Evolutionary conservation across 495 filamentous ascomycete species (phyloP), one percentile per base, ranked within the genome.

Genomic region (Aspergillus sparsus): DNA sequence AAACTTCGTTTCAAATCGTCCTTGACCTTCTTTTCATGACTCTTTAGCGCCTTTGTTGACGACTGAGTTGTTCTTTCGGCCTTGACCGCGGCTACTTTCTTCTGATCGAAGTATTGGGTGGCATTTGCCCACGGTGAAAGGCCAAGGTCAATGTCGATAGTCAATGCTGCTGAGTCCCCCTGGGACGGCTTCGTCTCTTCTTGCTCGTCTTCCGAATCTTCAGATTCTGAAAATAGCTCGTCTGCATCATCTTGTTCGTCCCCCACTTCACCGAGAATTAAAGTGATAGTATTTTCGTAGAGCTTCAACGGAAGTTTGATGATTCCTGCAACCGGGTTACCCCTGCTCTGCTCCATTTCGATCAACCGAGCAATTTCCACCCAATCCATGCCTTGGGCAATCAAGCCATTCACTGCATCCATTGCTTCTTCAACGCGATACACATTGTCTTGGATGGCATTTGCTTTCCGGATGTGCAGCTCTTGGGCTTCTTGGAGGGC

Each of bases 341-440:
- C 79, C 56, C 86, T 79, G 53, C 75, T 81, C 66, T 95, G 88
- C 69, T 98, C 93, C 66, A 89, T 81, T 66, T 97, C 91, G 47
- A 98, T 88, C 62, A 98, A 77, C 32, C 86, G 87, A 8, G 86
- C 91, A 66, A 97, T 90, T 55, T 96, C 89, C 9, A 88, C 85
- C 94, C 94, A 98, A 64, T 98, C 94, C 93, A 97, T 97, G 7
- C 92, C 93, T 67, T 97, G 92, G 7, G 84, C 84, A 39, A 98
- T 83, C 13, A 98, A 76, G 0, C 89, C 89, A 67, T 97, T 98
- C 15, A 98, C 85, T 6, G 93, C 92, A 62, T 89, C 87, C 72
- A 90, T 93, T 5, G 92, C 92, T 71, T 98, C 94, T 70, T 94
- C 87, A 0, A 97, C 92, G 32, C 92, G 82, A 65, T 93, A 88